Base-by-base conservation (phyloP, 2,329 filamentous ascomycete genomes). In the Tolypocladium ophioglossoides region DNA sequence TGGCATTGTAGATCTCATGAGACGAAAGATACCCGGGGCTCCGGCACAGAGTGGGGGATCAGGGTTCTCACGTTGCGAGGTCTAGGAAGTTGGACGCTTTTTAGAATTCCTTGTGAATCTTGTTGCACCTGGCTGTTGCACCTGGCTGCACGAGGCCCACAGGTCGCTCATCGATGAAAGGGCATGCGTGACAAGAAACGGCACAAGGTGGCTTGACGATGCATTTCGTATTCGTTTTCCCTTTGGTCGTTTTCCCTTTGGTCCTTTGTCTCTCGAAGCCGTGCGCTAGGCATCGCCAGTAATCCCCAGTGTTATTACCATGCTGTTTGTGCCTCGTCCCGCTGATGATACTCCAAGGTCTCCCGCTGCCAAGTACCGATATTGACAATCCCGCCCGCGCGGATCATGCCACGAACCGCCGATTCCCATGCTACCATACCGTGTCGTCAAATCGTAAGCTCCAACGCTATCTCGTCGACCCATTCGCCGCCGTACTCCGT, bases 401-500 rank as follows among this genome's bases (percentile, higher is more conserved):
- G 5, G 16, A 11, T 30, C 30, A 30, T 30, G 30, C 30, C 30
- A 30, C 8, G 30, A 30, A 30, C 30, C 30, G 7, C 30, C 30
- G 30, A 30, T 30, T 8, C 18, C 22, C 27, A n/a, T 34, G 27
- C 10, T n/a, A 8, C 20, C 38, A 3, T 47, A 10, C 9, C 18
- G 38, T 10, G 38, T 7, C 50, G 40, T 61, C 52, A 63, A 39
- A 61, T 34, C n/a, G 54, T 32, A 38, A 70, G 50, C 30, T 71
- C 69, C 6, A 63, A 54, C 1, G 63, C 67, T n/a, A 68, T 56
- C 20, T 72, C 68, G 30, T 72, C 70, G 5, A 72, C 58, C 70
- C 70, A 72, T 12, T 62, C 68, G 3, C 70, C 70, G 7, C 70
- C 70, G 20, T 71, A 72, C 27, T 70, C 68, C 1, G 69, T 63